Base-by-base conservation (phyloP, 2,329 filamentous ascomycete genomes). In the Rhynchosporium secalis region DNA sequence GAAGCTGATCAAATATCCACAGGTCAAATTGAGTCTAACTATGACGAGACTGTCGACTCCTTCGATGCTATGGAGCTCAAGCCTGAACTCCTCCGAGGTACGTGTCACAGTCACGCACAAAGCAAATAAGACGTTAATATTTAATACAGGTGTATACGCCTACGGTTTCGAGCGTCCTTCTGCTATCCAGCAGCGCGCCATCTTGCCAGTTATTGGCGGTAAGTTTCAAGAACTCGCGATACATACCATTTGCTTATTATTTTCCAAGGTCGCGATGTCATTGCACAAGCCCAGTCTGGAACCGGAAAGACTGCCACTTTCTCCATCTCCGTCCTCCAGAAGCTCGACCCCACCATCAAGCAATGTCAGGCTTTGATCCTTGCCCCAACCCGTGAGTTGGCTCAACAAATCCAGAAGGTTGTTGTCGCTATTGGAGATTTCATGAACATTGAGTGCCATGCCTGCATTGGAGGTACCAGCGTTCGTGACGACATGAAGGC, bases 11-110 rank as follows among this genome's bases (percentile, higher is more conserved):
- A 64, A 58, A 65, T 57, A 64, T 66, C 63, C 57, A 56, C 78
- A 96, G 94, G 89, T 81, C 92, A 96, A 84, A 99, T 99, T 86
- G 96, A 99, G 87, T 96, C 93, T 78, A 99, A 99, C 91, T 99
- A 98, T 84, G 95, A 99, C 86, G 93, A 98, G 87, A 93, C 94
- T 76, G 94, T 95, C 81, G 96, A 99, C 83, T 96, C 92, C 67
- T 99, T 99, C 83, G 95, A 99, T 82, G 86, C 93, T 75, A 99
- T 99, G 95, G 89, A 88, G 82, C 87, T 99, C 76, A 96, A 96
- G 87, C 78, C 92, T 70, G 95, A 99, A 85, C 90, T 99, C 76
- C 92, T 99, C 78, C 92, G 95, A 82, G 95, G 86, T 88, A 83
- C 80, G 84, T 83, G 66, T 45, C 47, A 51, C 62, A 38, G 52